Percentiles rank a stretch among this genome's conserved stretches.
These are phyloP conservation scores for Manihot esculenta DNA, from an alignment of 441 rosid genomes.

Conservation along the genomic window DNA sequence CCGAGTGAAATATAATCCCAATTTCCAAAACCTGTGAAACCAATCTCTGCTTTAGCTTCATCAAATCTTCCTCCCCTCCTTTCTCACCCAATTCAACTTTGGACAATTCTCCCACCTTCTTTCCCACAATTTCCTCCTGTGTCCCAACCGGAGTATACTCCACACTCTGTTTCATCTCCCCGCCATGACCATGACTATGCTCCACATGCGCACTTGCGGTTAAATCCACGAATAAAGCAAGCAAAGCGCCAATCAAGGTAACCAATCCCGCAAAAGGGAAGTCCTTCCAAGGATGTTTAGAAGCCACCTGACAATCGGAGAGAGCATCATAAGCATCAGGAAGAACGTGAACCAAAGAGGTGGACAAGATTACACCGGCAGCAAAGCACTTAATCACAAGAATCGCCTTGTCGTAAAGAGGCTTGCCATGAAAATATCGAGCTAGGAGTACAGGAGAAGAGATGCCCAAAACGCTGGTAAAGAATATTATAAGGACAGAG, in stretches of 20 bases:
- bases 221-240: conserved; percentile 71
- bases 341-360: conserved; percentile 86
- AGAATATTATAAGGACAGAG: conserved; percentile 56
- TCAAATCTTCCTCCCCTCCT: conserved; percentile 37
- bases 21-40: conserved; percentile 90
- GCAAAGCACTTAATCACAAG: conserved; percentile 84
- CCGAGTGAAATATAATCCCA: conserved; percentile 90
- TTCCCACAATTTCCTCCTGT: conserved; percentile 32
- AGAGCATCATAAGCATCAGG: conserved; percentile 82
- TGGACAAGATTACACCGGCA: conserved; percentile 90
- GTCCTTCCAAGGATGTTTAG: conserved; percentile 79
- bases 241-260: conserved; percentile 59
- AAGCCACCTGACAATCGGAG: conserved; percentile 67
- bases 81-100: conserved; percentile 22
- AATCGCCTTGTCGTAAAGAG: conserved; percentile 67
- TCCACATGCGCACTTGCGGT: conserved; percentile 82
- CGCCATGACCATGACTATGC: conserved; percentile 35
- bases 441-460: conserved; percentile 68
- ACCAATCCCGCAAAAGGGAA: conserved; percentile 83
- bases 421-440: conserved; percentile 70
- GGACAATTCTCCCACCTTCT: conserved; percentile 34
- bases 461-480: conserved; percentile 71
- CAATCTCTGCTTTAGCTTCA: conserved; percentile 69
- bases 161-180: not conserved
- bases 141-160: conserved; percentile 49